Evolutionary conservation across 1,284 basidiomycete genomes (phyloP).

Genomic region (Cryptococcus sp.): DNA sequence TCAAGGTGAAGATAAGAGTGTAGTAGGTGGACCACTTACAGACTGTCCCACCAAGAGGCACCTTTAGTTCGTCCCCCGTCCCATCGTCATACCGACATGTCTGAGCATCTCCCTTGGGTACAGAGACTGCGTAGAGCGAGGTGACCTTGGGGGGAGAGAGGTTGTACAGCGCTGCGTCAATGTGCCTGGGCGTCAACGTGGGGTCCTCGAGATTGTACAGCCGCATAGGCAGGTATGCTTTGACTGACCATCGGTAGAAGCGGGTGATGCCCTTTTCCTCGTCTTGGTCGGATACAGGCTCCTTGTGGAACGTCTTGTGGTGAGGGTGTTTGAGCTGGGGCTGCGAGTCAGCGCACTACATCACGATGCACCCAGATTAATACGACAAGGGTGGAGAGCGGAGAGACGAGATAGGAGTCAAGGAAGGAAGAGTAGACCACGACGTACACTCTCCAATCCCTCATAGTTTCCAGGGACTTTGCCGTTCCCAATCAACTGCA

Average conservation of each 20-base stretch:
- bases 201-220: background rate
- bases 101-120: constrained; percentile 66
- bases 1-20: too few species aligned
- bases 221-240: background rate
- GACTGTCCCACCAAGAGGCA: constrained; percentile 80
- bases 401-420: background rate
- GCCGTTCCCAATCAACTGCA: constrained; percentile 78
- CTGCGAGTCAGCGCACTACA: constrained; percentile 8
- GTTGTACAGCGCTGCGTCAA: constrained; percentile 86
- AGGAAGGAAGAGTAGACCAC: background rate
- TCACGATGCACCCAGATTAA: background rate
- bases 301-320: constrained; percentile 85
- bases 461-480: constrained; percentile 63
- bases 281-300: constrained; percentile 67
- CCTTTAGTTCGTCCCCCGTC: constrained; percentile 70
- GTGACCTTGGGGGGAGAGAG: constrained; percentile 83
- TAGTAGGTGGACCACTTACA: too few species aligned
- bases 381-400: background rate
- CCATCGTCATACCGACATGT: constrained; percentile 80
- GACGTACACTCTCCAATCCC: constrained; percentile 60
- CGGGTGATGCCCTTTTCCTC: constrained; percentile 68
- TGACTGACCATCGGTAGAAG: constrained; percentile 69
- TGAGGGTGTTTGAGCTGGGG: constrained; percentile 64
- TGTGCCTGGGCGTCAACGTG: constrained; percentile 53
- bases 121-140: constrained; percentile 71